A percentile compares a stretch with the other conserved stretches of the same genome.
Conservation (phyloP, 202 grass and related monocot genomes). For the Miscanthus sacchariflorus region DNA sequence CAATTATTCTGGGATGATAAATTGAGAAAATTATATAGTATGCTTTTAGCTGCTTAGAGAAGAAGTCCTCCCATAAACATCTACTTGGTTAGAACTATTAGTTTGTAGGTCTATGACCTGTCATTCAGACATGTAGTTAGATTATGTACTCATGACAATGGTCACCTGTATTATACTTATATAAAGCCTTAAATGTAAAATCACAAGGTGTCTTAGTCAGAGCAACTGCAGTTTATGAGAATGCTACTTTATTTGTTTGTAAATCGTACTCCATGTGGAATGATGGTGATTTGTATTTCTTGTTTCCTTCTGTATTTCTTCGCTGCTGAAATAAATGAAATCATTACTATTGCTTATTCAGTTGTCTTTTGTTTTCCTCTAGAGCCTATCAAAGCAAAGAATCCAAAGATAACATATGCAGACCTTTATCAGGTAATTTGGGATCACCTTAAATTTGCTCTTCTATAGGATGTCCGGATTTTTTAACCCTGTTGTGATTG, state of each 20-base stretch:
- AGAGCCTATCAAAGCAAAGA: conserved; percentile 78
- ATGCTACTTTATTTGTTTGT: conserved; percentile 3
- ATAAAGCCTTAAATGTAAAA: conserved; percentile 7
- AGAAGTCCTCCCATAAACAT: background rate
- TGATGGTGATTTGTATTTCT: conserved; percentile 18
- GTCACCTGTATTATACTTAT: conserved; percentile 25
- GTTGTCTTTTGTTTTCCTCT: conserved; percentile 34
- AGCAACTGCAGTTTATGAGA: background rate
- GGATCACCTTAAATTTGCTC: conserved; percentile 22
- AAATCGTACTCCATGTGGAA: background rate
- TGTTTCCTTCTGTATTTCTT: conserved; percentile 17
- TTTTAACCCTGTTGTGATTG: background rate
- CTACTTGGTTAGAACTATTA: background rate
- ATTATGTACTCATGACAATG: conserved; percentile 6
- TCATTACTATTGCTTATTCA: conserved; percentile 37
- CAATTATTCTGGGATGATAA: background rate
- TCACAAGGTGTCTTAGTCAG: background rate
- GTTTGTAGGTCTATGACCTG: background rate
- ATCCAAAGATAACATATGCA: conserved; percentile 79
- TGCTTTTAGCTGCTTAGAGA: background rate
- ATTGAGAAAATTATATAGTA: background rate
- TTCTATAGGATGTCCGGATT: background rate
- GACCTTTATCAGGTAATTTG: conserved; percentile 87
- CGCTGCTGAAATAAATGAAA: conserved; percentile 26
- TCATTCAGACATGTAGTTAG: background rate